phyloP scores from a whole-genome alignment of 495 filamentous ascomycete genomes.

The Penicillium alfredii region DNA sequence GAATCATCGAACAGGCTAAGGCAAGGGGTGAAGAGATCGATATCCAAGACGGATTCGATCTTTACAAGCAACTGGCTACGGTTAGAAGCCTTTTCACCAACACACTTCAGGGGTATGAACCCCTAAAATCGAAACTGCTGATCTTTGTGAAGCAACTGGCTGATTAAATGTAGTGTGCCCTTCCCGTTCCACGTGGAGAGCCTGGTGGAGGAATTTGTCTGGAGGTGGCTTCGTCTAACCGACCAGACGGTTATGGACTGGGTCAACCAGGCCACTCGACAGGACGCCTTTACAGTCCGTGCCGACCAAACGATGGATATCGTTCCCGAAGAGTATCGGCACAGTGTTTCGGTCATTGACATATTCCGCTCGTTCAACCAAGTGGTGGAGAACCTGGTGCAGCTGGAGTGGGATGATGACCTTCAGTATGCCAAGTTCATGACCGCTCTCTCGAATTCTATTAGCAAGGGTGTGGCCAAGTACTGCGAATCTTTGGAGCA shows the following conservation, averaged over 20 bases:
- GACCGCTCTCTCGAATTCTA: conserved; percentile 86
- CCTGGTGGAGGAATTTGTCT: conserved; percentile 83
- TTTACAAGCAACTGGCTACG: conserved; percentile 82
- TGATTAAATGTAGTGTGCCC: conserved; percentile 29
- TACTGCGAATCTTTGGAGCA: conserved; percentile 92
- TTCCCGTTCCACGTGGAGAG: conserved; percentile 87
- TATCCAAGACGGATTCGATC: conserved; percentile 85
- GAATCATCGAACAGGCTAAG: conserved; percentile 67
- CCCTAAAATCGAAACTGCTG: no score
- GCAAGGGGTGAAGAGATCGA: conserved; percentile 66
- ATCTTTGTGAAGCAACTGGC: conserved; percentile 2
- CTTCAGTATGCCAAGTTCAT: conserved; percentile 93
- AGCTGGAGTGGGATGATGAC: conserved; percentile 88
- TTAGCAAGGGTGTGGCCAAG: conserved; percentile 72
- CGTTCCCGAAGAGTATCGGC: conserved; percentile 74
- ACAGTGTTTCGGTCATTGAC: conserved; percentile 90
- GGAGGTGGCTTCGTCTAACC: conserved; percentile 83
- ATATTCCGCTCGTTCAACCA: conserved; percentile 92
- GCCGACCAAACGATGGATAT: conserved; percentile 51
- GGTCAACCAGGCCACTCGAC: conserved; percentile 83
- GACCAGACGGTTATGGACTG: conserved; percentile 75
- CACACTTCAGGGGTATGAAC: conserved; percentile 56
- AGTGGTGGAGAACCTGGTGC: conserved; percentile 74
- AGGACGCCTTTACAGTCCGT: conserved; percentile 74
- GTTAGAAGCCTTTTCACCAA: conserved; percentile 72